Evolutionary conservation across 106 monocot species (phyloP).

Genomic region (Platanthera guangdongensis): DNA sequence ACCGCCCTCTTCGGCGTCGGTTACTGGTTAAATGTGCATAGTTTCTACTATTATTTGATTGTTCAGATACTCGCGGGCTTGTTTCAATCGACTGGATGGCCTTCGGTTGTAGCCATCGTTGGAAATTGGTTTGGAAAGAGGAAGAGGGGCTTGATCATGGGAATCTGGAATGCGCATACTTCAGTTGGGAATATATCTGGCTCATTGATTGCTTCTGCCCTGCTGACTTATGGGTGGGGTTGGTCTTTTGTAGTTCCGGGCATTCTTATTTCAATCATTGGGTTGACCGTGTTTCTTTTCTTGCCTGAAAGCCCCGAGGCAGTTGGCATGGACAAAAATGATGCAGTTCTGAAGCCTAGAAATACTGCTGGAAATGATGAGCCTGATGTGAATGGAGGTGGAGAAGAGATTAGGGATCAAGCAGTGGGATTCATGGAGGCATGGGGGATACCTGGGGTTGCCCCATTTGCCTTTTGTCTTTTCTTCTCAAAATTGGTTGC

Average conservation of each 20-base stretch:
- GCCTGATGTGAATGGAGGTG: conserved; percentile 24
- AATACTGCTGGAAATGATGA: conserved; percentile 18
- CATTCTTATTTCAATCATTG: conserved; percentile 34
- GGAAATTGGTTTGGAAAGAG: conserved; percentile 80
- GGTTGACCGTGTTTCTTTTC: conserved; percentile 46
- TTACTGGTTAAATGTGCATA: conserved; percentile 62
- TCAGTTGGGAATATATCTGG: conserved; percentile 71
- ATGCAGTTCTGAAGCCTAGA: conserved; percentile 9
- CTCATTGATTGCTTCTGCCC: conserved; percentile 54
- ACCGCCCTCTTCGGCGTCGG: conserved; percentile 63
- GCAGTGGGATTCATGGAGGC: conserved; percentile 62
- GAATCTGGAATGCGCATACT: conserved; percentile 80
- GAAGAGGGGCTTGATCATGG: conserved; percentile 78
- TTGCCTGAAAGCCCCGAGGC: conserved; percentile 56
- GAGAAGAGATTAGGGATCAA: conserved; percentile 14
- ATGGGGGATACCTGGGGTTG: conserved; percentile 66
- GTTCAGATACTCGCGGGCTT: conserved; percentile 64
- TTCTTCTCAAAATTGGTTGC: conserved; percentile 71
- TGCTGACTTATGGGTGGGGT: conserved; percentile 69
- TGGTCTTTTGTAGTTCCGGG: conserved; percentile 78
- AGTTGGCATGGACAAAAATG: conserved; percentile 33
- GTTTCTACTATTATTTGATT: conserved; percentile 47
- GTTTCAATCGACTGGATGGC: conserved; percentile 81
- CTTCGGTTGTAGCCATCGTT: conserved; percentile 59
- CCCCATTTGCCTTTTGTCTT: conserved; percentile 57